These are phyloP conservation scores for Lojkania enalia DNA, from an alignment of 2,329 filamentous ascomycete genomes.

Conservation along the genomic window DNA sequence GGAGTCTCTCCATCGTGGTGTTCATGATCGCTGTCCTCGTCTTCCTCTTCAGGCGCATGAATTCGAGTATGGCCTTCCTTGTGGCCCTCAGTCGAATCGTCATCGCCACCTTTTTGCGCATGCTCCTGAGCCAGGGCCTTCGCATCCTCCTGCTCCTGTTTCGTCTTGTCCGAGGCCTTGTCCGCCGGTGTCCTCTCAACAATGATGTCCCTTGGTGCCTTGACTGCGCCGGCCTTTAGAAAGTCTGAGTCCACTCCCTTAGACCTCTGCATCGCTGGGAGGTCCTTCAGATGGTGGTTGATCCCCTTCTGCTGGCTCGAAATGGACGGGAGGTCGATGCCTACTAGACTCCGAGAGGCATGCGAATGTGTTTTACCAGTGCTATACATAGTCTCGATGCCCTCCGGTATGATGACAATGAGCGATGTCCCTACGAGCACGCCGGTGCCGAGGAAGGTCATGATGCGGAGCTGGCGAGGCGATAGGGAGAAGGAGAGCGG, in stretches of 20 bases:
- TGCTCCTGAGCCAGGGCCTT: too few relatives aligned
- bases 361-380: slow-evolving; percentile 43
- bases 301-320: slow-evolving; percentile 32
- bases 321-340: slow-evolving; percentile 29
- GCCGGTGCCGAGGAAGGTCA: slow-evolving; percentile 91
- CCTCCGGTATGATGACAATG: slow-evolving; percentile 97
- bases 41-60: slow-evolving; percentile 36
- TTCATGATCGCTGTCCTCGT: slow-evolving; percentile 50
- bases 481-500: slow-evolving; percentile 88
- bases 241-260: slow-evolving; percentile 20
- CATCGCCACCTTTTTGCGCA: slow-evolving; percentile 42
- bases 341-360: slow-evolving; percentile 18
- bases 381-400: slow-evolving; percentile 84
- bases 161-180: slow-evolving; percentile 14
- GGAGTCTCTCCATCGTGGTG: slow-evolving; percentile 44
- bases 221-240: slow-evolving; percentile 21
- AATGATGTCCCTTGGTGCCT: slow-evolving; percentile 25
- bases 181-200: slow-evolving; percentile 28
- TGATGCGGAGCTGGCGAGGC: slow-evolving; percentile 80
- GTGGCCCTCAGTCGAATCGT: slow-evolving; percentile 44
- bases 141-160: slow-evolving; percentile 24
- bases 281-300: slow-evolving; percentile 24
- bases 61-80: slow-evolving; percentile 43
- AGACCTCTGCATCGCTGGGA: slow-evolving; percentile 24
- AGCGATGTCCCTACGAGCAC: slow-evolving; percentile 93